Percentiles rank a stretch among this genome's conserved stretches.
These are phyloP conservation scores for Hyphopichia buzzinii DNA, from an alignment of 1,139 yeast genomes.

Conservation along the genomic window DNA sequence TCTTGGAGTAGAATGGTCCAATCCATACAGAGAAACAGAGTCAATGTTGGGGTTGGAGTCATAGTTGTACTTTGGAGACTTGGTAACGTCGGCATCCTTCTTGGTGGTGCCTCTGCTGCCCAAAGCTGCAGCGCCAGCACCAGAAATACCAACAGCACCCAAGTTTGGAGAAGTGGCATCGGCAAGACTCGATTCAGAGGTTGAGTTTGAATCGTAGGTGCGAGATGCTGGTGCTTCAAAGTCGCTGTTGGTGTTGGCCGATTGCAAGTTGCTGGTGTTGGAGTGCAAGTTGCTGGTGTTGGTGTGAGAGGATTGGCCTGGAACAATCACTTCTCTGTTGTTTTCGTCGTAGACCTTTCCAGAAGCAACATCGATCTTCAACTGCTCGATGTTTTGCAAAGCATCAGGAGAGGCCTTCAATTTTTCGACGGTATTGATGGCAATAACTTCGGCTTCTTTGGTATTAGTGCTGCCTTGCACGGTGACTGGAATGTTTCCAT, in stretches of 20 bases:
- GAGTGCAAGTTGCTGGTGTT: too few relatives aligned
- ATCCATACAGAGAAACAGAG: constrained; percentile 1
- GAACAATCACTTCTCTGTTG: constrained; percentile 13
- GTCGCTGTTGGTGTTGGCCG: neutral
- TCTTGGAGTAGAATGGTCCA: constrained; percentile 6
- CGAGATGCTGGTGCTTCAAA: neutral
- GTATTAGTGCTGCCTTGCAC: constrained; percentile 31
- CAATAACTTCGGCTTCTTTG: constrained; percentile 26
- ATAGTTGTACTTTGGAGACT: constrained; percentile 4
- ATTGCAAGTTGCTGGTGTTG: too few relatives aligned
- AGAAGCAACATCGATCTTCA: constrained; percentile 29
- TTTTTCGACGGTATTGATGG: constrained; percentile 27
- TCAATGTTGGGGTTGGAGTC: neutral
- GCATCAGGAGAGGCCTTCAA: constrained; percentile 27
- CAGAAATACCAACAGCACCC: constrained; percentile 7
- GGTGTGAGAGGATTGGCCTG: neutral
- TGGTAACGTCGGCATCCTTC: neutral
- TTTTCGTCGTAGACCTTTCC: constrained; percentile 33
- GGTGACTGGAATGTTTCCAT: constrained; percentile 16
- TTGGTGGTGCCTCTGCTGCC: neutral
- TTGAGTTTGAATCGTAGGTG: neutral
- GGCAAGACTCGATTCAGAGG: neutral
- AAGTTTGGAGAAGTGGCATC: constrained; percentile 5
- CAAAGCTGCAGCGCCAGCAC: constrained; percentile 8
- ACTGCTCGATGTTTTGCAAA: constrained; percentile 22